A percentile compares a stretch with the other conserved stretches of the same genome.
Evolutionary conservation across 2,329 filamentous ascomycete genomes (phyloP).

Genomic region (Graphilbum fragrans): DNA sequence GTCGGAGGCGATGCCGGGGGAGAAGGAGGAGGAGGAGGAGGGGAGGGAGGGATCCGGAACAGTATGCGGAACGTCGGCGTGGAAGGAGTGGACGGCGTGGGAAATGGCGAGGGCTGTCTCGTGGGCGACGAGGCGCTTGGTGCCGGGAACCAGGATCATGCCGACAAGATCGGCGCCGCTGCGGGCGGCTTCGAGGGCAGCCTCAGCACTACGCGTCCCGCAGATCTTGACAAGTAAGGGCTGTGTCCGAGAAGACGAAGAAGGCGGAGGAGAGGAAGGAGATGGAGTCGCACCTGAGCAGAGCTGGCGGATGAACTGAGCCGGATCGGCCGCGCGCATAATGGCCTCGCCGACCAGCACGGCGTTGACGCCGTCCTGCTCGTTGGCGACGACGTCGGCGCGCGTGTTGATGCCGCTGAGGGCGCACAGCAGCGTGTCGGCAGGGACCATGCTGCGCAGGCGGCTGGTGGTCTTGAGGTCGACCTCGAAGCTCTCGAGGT

Average conservation of each 20-base stretch:
- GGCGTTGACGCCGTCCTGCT: constrained; percentile 80
- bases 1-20: constrained; percentile 34
- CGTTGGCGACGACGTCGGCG: constrained; percentile 78
- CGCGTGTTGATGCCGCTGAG: constrained; percentile 87
- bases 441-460: constrained; percentile 74
- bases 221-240: constrained; percentile 83
- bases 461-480: constrained; percentile 87
- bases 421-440: constrained; percentile 80
- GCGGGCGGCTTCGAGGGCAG: constrained; percentile 67
- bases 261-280: background rate
- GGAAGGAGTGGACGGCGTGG: constrained; percentile 50
- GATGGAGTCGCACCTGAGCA: constrained; percentile 45
- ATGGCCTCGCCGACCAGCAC: constrained; percentile 91
- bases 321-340: constrained; percentile 80
- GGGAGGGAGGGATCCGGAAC: too few species aligned
- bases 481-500: constrained; percentile 92
- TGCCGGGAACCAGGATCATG: constrained; percentile 77
- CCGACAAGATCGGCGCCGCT: constrained; percentile 86
- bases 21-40: constrained; percentile 12
- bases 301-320: constrained; percentile 71
- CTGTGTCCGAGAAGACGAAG: constrained; percentile 18
- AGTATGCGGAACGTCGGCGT: constrained; percentile 13
- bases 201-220: constrained; percentile 74
- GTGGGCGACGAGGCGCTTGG: constrained; percentile 67
- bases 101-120: constrained; percentile 76